phyloP scores from a whole-genome alignment of 441 rosid genomes.

The Erodium trifolium region DNA sequence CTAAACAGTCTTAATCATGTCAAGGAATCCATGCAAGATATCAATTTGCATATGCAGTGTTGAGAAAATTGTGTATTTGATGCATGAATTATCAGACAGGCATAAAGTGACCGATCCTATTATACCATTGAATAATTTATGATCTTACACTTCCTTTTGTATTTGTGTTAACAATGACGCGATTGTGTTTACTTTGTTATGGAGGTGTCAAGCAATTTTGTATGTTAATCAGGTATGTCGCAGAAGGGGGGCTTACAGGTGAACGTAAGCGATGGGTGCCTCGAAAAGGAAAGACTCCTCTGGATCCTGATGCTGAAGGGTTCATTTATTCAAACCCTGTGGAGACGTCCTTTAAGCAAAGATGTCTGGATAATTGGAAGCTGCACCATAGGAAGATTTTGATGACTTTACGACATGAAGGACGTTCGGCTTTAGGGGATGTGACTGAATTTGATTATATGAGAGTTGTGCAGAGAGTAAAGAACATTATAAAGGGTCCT shows the following conservation, averaged over 20 bases:
- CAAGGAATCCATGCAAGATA: not conserved
- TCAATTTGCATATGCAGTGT: not conserved
- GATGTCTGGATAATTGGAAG: slow-evolving; percentile 78
- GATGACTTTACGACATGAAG: slow-evolving; percentile 64
- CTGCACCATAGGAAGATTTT: slow-evolving; percentile 65
- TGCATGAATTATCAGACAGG: not conserved
- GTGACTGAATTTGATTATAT: slow-evolving; percentile 72
- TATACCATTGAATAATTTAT: not conserved
- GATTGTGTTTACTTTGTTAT: slow-evolving; percentile 9
- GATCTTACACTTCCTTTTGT: not conserved
- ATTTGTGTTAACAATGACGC: slow-evolving; percentile 5
- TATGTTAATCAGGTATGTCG: slow-evolving; percentile 52
- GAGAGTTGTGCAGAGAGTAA: slow-evolving; percentile 67
- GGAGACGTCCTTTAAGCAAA: slow-evolving; percentile 84
- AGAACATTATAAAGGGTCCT: slow-evolving; percentile 71
- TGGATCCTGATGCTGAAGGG: slow-evolving; percentile 89
- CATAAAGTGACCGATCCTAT: not conserved
- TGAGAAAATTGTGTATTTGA: slow-evolving; percentile 3
- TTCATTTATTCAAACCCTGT: slow-evolving; percentile 76
- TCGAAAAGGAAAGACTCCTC: slow-evolving; percentile 79
- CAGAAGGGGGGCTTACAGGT: slow-evolving; percentile 95
- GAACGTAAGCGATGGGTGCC: slow-evolving; percentile 99
- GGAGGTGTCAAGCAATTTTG: slow-evolving; percentile 10
- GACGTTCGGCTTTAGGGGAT: slow-evolving; percentile 62
- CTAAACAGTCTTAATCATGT: not conserved